These are phyloP conservation scores for Blastobotrys mokoenaii DNA, from an alignment of 805 yeast species.

Conservation along the genomic window DNA sequence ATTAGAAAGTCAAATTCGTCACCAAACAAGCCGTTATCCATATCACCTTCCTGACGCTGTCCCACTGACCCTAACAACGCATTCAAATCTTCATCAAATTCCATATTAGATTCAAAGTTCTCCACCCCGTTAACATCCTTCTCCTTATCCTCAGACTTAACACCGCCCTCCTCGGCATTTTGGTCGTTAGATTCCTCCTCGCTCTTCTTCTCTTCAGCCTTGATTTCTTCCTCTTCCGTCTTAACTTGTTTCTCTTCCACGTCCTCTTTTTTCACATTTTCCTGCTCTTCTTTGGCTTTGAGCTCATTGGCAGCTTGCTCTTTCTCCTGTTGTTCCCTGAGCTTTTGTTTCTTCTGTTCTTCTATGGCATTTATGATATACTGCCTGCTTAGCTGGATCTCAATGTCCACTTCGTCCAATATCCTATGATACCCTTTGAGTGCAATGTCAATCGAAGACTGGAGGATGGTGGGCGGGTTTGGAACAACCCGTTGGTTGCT, in stretches of 20 bases:
- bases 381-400: constrained; percentile 14
- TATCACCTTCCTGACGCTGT: constrained; percentile 11
- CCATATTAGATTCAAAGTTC: not conserved
- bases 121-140: constrained; percentile 1
- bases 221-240: not conserved
- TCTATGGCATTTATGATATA: constrained; percentile 1
- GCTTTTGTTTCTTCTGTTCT: constrained; percentile 4
- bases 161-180: too few relatives aligned
- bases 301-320: not conserved
- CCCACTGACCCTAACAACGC: constrained; percentile 11
- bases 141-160: not conserved
- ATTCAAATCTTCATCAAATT: constrained; percentile 14
- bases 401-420: constrained; percentile 16
- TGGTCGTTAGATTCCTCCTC: not conserved
- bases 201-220: not conserved
- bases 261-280: not conserved
- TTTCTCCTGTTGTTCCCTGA: too few relatives aligned
- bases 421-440: constrained; percentile 12
- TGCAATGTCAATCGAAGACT: constrained; percentile 15
- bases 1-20: constrained; percentile 22
- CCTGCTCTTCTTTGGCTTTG: not conserved
- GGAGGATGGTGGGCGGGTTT: constrained; percentile 18
- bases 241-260: not conserved
- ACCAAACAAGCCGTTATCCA: constrained; percentile 22
- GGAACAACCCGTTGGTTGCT: constrained; percentile 17